Evolutionary conservation across 2,329 filamentous ascomycete genomes (phyloP), one percentile per base, ranked within the genome.

Genomic region (Colletotrichum sp.): DNA sequence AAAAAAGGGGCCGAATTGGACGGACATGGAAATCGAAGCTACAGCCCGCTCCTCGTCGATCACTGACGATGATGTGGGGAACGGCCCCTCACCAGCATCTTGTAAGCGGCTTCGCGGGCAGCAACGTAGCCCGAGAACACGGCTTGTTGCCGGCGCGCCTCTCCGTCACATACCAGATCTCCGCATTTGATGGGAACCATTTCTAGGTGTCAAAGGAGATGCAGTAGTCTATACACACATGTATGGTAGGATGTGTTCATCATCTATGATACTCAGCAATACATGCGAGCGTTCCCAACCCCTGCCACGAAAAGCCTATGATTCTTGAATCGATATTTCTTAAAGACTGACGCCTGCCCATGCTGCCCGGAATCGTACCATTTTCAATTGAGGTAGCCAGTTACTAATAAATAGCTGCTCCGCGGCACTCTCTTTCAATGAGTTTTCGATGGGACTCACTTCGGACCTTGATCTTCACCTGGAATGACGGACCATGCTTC

Each of bases 151-250:
- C 1, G 1, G 3, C 3, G 30, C 30, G 30, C 3, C 30, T 30
- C 30, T 30, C 30, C 30, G 30, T 30, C 28, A 30, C 3, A 3
- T 10, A 30, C 9, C 30, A 30, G 30, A 10, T 10, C 30, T 10
- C 8, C 9, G 9, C 30, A 30, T 10, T 10, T 30, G 30, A 4
- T 30, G 30, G 30, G 9, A 30, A 2, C 3, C 9, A 4, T 30
- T 30, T 30, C 3, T 30, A 10, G 9, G 3, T 10, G 9, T 4
- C 1, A 30, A 30, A 10, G 1, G 3, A 1, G 0, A 30, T 30
- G 9, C 30, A 30, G 30, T 30, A 30, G 9, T 30, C 30, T 0
- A 30, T 30, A 10, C 3, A 30, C 30, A 30, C 3, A 30, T 30
- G 30, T 4, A 30, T 3, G 28, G 28, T 28, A 30, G 28, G 28